Conservation (phyloP, 805 yeast genomes). For the Tetrapisispora arboricola region DNA sequence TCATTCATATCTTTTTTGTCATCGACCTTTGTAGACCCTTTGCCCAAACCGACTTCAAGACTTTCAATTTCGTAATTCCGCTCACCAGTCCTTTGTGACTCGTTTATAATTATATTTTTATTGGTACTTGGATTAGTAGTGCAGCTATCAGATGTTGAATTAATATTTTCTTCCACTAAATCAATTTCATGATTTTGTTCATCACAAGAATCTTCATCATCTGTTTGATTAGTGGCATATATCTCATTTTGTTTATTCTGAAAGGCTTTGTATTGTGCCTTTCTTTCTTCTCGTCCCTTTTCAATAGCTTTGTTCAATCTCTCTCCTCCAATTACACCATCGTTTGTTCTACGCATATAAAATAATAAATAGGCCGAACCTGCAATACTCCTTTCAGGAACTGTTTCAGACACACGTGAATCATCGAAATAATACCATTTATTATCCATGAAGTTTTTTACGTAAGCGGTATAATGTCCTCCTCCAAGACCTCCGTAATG, state of each 20-base stretch:
- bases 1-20: constrained; percentile 8
- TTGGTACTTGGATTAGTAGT: constrained; percentile 8
- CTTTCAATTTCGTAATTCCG: constrained; percentile 14
- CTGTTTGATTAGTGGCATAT: constrained; percentile 20
- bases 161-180: constrained; percentile 2
- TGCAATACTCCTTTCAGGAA: constrained; percentile 51
- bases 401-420: constrained; percentile 53
- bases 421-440: constrained; percentile 91
- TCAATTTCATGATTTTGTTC: constrained; percentile 18
- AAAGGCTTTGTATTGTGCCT: constrained; percentile 15
- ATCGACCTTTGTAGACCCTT: constrained; percentile 3
- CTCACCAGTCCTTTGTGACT: not conserved
- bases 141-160: not conserved
- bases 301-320: constrained; percentile 33
- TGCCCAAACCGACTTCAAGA: constrained; percentile 19
- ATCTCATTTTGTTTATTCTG: constrained; percentile 17
- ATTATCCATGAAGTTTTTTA: constrained; percentile 61
- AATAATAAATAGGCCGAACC: constrained; percentile 84
- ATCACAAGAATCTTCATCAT: constrained; percentile 14
- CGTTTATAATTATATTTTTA: not conserved
- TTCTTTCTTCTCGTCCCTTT: constrained; percentile 32
- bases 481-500: constrained; percentile 96
- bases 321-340: constrained; percentile 37
- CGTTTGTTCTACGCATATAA: constrained; percentile 46
- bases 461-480: constrained; percentile 92